A percentile compares a stretch with the other conserved stretches of the same genome.
phyloP scores from a whole-genome alignment of 2,329 filamentous ascomycete species.

The Lomentospora prolificans region DNA sequence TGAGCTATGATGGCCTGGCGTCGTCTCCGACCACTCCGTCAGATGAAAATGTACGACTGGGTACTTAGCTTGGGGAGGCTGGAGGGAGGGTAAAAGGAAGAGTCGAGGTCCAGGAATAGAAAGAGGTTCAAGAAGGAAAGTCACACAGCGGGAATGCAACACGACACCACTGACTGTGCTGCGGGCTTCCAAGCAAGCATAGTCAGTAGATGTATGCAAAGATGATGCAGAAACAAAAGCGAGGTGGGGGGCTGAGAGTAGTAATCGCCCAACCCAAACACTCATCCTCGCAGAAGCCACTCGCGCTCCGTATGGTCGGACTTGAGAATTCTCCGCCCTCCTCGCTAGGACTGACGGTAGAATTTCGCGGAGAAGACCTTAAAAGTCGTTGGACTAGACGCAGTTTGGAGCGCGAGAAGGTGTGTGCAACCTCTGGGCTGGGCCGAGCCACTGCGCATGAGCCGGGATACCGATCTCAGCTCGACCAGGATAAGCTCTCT shows the following conservation, averaged over 20 bases:
- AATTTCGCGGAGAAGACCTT: no score
- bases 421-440: background rate
- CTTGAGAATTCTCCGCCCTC: background rate
- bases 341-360: no score
- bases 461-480: background rate
- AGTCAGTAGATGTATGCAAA: background rate
- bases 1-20: no score
- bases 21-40: background rate
- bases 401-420: no score
- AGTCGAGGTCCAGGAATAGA: background rate
- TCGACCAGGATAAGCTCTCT: background rate
- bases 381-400: no score
- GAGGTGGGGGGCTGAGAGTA: no score
- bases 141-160: background rate
- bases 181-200: background rate
- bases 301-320: background rate
- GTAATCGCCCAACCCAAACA: no score
- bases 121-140: background rate
- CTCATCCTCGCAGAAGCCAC: no score
- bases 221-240: background rate
- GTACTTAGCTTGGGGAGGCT: no score
- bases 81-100: background rate
- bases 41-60: no score
- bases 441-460: background rate
- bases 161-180: no score